Conservation (phyloP, 108 stramenopile genomes). For the Conticribra weissflogii region DNA sequence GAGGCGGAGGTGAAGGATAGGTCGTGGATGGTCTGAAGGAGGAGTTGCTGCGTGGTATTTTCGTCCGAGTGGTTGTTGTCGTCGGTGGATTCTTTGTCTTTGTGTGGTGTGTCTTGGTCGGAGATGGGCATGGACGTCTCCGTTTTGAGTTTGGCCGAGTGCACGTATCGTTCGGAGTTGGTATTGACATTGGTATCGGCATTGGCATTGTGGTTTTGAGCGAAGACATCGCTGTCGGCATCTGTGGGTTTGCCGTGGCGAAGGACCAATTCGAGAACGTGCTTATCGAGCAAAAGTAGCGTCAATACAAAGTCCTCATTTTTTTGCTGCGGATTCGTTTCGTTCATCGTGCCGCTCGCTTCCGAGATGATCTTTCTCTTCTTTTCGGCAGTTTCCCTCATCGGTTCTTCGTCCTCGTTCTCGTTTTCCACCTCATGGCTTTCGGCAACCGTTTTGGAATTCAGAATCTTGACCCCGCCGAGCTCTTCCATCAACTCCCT, state of each 20-base stretch:
- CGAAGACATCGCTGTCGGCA: neutral
- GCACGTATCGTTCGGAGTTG: conserved; percentile 11
- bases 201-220: neutral
- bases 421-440: conserved; percentile 11
- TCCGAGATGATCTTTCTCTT: conserved; percentile 4
- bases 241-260: no score
- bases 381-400: conserved; percentile 11
- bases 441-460: conserved; percentile 5
- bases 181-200: neutral
- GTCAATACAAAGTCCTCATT: conserved; percentile 28
- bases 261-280: conserved; percentile 42
- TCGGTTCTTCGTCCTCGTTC: conserved; percentile 2
- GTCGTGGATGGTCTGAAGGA: conserved; percentile 32
- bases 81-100: neutral
- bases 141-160: conserved; percentile 49
- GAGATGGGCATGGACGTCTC: conserved; percentile 21
- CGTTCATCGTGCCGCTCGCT: no score
- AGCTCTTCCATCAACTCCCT: conserved; percentile 67
- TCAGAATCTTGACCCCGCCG: conserved; percentile 63
- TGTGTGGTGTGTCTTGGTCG: neutral
- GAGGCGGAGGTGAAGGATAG: conserved; percentile 30
- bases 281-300: conserved; percentile 43
- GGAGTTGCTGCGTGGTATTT: conserved; percentile 6
- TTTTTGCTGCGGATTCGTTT: conserved; percentile 2
- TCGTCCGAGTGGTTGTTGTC: neutral